Evolutionary conservation across 2,329 filamentous ascomycete genomes (phyloP).

Genomic region (Hymenotorrendiella dingleyae): DNA sequence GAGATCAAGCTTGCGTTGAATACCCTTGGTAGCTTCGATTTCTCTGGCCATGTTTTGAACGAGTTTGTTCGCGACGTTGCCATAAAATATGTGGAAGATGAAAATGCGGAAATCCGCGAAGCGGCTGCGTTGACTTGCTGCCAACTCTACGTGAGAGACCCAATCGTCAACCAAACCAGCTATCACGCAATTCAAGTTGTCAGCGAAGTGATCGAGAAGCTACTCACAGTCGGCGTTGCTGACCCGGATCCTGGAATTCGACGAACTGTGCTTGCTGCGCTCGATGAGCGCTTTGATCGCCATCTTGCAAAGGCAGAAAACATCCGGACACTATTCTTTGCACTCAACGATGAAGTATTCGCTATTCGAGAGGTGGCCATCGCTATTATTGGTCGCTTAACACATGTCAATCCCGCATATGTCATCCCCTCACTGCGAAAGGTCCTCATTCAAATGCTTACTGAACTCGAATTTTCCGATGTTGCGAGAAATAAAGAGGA

Average conservation of each 20-base stretch:
- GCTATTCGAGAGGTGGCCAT: slow-evolving; percentile 91
- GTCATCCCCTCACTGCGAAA: slow-evolving; percentile 95
- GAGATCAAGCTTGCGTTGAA: slow-evolving; percentile 92
- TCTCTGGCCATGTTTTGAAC: slow-evolving; percentile 85
- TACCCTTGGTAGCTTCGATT: slow-evolving; percentile 97
- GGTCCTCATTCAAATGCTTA: slow-evolving; percentile 90
- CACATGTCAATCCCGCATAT: slow-evolving; percentile 88
- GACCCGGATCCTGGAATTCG: slow-evolving; percentile 87
- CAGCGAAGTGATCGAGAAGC: slow-evolving; percentile 93
- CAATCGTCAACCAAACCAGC: slow-evolving; percentile 96
- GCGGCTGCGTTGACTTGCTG: slow-evolving; percentile 95
- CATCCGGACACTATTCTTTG: slow-evolving; percentile 89
- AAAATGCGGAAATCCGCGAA: slow-evolving; percentile 87
- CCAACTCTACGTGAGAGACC: slow-evolving; percentile 93
- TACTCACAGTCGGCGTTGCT: slow-evolving; percentile 89
- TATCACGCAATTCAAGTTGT: slow-evolving; percentile 96
- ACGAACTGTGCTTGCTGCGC: slow-evolving; percentile 76
- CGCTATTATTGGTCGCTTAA: slow-evolving; percentile 89
- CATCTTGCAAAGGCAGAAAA: slow-evolving; percentile 98
- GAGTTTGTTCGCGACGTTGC: slow-evolving; percentile 98
- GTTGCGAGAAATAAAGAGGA: slow-evolving; percentile 93
- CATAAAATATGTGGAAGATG: slow-evolving; percentile 95
- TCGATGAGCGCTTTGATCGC: slow-evolving; percentile 90
- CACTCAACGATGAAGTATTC: slow-evolving; percentile 92
- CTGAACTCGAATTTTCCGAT: slow-evolving; percentile 93